phyloP scores from a whole-genome alignment of 495 filamentous ascomycete species.

The Podospora pseudocomata region DNA sequence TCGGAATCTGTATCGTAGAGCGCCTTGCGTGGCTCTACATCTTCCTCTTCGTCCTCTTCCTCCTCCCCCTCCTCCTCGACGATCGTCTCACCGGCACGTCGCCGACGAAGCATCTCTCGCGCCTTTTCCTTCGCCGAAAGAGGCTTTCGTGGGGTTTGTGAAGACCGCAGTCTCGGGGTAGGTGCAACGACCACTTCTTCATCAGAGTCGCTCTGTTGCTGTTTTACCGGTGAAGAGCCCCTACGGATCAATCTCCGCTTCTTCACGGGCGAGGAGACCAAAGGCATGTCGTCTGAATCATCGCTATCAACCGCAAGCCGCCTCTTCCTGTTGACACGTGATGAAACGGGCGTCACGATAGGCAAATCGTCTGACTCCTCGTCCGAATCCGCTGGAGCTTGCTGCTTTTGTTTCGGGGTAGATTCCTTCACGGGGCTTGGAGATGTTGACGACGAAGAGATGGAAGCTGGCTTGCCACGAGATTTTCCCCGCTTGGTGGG shows the following conservation, averaged over 20 bases:
- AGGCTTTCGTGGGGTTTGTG: slow-evolving; percentile 6
- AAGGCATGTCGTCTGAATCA: slow-evolving; percentile 2
- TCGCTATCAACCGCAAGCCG: slow-evolving; percentile 10
- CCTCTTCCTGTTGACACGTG: slow-evolving; percentile 3
- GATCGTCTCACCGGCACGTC: slow-evolving; percentile 54
- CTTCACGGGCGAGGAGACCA: slow-evolving; percentile 12
- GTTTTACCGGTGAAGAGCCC: not conserved
- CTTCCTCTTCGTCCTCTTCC: slow-evolving; percentile 39
- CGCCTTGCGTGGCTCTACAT: slow-evolving; percentile 21
- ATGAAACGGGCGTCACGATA: slow-evolving; percentile 12
- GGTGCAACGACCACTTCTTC: slow-evolving; percentile 10
- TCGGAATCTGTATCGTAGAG: slow-evolving; percentile 46
- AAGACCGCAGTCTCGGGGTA: not conserved
- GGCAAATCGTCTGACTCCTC: slow-evolving; percentile 4
- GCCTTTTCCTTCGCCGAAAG: slow-evolving; percentile 30
- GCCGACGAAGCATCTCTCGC: slow-evolving; percentile 27
- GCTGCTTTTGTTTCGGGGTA: not conserved
- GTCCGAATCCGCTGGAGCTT: not conserved
- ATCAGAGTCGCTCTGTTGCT: not conserved
- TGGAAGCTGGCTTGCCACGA: not conserved
- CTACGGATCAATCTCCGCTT: slow-evolving; percentile 11
- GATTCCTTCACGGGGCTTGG: not conserved
- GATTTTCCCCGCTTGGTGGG: not conserved
- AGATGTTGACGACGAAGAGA: not conserved
- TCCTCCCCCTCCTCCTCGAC: slow-evolving; percentile 37